phyloP scores from a whole-genome alignment of 805 yeast genomes.

The Starmerella bombi region DNA sequence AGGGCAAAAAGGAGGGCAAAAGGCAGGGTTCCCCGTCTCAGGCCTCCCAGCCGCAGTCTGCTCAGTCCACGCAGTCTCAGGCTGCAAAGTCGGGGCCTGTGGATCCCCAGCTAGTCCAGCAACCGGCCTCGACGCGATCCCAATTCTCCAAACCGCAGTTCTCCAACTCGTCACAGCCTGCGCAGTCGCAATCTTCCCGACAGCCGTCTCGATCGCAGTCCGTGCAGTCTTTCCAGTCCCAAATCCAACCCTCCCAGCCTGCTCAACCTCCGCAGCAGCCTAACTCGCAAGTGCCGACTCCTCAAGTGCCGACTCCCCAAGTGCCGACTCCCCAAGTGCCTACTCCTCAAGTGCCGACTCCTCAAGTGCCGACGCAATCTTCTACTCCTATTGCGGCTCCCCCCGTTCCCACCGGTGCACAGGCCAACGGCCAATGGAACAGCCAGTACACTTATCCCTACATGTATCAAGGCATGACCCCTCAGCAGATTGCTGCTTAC shows the following conservation, averaged over 20 bases:
- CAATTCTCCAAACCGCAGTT: too few species aligned
- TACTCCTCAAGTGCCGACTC: not conserved
- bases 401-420: not conserved
- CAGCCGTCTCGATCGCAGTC: not conserved
- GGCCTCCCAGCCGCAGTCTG: not conserved
- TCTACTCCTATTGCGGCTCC: not conserved
- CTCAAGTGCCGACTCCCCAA: not conserved
- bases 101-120: too few species aligned
- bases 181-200: not conserved
- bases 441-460: constrained; percentile 1
- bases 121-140: too few species aligned
- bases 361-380: not conserved
- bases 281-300: not conserved
- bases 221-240: not conserved
- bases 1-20: not conserved
- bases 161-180: too few species aligned
- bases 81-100: not conserved
- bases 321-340: not conserved
- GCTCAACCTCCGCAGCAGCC: not conserved
- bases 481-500: constrained; percentile 8
- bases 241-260: not conserved
- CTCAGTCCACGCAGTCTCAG: not conserved
- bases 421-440: not conserved
- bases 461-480: constrained; percentile 5
- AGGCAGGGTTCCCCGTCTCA: not conserved